Evolutionary conservation across 345 rosid species (phyloP), one percentile per base, ranked within the genome.

Genomic region (Brassica incana): DNA sequence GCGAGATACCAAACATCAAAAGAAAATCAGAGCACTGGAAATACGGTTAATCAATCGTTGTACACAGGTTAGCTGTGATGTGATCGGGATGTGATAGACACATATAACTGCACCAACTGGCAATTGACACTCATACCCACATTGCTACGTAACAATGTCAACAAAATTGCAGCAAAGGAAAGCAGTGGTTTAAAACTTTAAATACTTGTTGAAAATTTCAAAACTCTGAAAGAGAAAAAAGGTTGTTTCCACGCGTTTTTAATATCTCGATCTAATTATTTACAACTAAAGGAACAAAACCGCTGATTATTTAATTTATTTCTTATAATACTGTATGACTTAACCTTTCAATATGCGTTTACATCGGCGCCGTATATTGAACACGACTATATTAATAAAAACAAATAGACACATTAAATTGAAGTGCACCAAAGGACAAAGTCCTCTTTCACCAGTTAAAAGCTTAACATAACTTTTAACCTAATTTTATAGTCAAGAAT

Each of bases 331-430:
- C 3, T 18, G 25, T 6, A 25, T 6, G 33, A 45, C 56, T 27
- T 15, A 30, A 38, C 16, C 25, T 1, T 59, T 48, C 23, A 45
- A 66, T 58, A 15, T 60, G 65, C 78, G 65, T 80, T 63, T 9
- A 69, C 9, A 63, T 40, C 10, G 71, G 83, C 79, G 83, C 83
- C 79, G 79, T 48, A 80, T 50, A 61, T 62, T 69, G 50, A 74
- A 38, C 36, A 80, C 60, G 61, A 80, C 33, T 69, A 73, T 56
- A 9, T 5, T 43, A 25, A 38, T 23, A 36, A n/a, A 72, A 63
- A 33, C 25, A 48, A 71, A 65, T 6, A n/a, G 2, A 58, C 62
- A 8, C 14, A 78, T 79, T 10, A 33, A 25, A 33, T n/a, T 73
- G 32, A 73, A 60, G 18, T 60, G 32, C 64, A 79, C 69, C 73